Conservation (phyloP, 2,329 filamentous ascomycete species). For the Fusarium drepaniforme region DNA sequence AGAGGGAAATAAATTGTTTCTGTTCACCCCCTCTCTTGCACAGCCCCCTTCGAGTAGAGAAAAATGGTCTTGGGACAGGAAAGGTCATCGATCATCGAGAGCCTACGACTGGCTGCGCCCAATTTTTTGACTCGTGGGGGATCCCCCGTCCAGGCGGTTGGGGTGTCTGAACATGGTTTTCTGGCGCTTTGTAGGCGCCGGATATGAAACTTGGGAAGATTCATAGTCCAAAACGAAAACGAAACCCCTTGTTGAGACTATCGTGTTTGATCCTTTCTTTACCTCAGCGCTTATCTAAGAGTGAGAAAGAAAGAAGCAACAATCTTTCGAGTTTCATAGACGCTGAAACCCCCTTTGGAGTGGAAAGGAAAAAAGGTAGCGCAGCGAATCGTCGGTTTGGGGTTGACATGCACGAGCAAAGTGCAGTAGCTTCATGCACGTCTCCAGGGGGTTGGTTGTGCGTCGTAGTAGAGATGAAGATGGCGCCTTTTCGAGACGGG, state of each 20-base stretch:
- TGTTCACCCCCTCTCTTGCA: conserved; percentile 4
- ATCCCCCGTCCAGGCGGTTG: conserved; percentile 17
- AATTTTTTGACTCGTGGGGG: conserved; percentile 21
- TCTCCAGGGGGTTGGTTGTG: conserved; percentile 33
- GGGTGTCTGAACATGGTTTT: not conserved
- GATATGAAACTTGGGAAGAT: not conserved
- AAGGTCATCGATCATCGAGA: conserved; percentile 23
- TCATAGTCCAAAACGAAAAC: not conserved
- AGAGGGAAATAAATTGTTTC: not conserved
- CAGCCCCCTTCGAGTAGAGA: conserved; percentile 27
- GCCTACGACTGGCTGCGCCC: conserved; percentile 28
- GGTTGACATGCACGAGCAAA: conserved; percentile 31
- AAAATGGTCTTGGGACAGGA: not conserved
- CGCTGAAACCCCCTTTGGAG: not conserved
- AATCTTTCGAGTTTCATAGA: not conserved
- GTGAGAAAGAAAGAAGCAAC: not conserved
- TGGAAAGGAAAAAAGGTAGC: not conserved
- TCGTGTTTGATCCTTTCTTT: not conserved
- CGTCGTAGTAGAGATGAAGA: not conserved
- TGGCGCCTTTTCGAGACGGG: not conserved
- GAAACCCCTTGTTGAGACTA: not conserved
- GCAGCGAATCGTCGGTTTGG: conserved; percentile 1
- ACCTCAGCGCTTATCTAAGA: not conserved
- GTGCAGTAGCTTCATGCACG: conserved; percentile 42
- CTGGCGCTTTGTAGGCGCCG: not conserved